Base-by-base conservation (phyloP, 306 rosid genomes). In the Hippophae tibetana region DNA sequence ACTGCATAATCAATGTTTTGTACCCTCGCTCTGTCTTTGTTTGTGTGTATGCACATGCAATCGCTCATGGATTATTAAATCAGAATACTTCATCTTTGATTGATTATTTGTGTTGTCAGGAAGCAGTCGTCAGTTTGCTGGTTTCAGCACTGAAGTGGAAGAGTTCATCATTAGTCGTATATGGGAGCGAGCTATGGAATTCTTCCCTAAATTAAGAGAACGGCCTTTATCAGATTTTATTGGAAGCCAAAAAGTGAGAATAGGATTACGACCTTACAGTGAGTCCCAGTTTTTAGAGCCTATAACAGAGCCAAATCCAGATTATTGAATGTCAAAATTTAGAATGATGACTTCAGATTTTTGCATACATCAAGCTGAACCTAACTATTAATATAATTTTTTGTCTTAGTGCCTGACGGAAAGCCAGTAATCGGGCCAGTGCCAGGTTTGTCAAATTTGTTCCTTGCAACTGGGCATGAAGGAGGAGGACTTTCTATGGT, bases 401-500 rank as follows among this genome's bases (percentile, higher is more conserved):
- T 65, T 26, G 52, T 74, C 31, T 66, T 84, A 87, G 97, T 84
- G 94, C 82, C 85, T 40, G 94, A 85, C 81, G 96, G 96, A 76
- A 90, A 85, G 84, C 97, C 97, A 9, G 42, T 79, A 56, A 82
- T 90, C 26, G 95, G 97, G 43, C 84, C 77, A 46, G 84, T 87
- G 63, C 90, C 94, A 75, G 89, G 94, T 60, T 57, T 85, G 74
- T 58, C 86, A 53, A 90, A 83, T 65, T 66, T 90, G 69, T 85
- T 76, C 78, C 79, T 90, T 70, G 97, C 97, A 40, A 85, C 97
- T 12, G 97, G 97, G 56, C 97, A 90, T 76, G 96, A 90, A 87
- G 97, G 96, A 45, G 67, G 63, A 31, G 96, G 97, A 55, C 95
- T 90, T 74, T 62, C 94, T 9, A 44, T 83, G 97, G 97, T 90